Conservation (phyloP, 352 stramenopile genomes). For the Phytophthora ohioensis region DNA sequence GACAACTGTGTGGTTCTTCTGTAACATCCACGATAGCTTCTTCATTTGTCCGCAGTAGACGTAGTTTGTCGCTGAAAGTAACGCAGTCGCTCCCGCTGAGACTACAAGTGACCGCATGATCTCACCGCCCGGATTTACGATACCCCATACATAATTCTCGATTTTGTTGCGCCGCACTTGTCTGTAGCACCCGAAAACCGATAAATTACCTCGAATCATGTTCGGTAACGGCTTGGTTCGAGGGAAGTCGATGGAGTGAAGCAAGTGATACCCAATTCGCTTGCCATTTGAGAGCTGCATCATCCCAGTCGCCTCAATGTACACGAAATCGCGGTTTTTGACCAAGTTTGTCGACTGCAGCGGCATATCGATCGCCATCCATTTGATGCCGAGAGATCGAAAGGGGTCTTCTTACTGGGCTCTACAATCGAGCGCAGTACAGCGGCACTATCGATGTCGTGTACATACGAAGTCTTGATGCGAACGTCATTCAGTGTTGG, state of each 20-base stretch:
- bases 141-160: constrained; percentile 43
- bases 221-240: constrained; percentile 41
- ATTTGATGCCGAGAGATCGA: constrained; percentile 39
- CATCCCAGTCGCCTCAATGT: constrained; percentile 45
- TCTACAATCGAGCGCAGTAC: constrained; percentile 28
- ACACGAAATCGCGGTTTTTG: constrained; percentile 43
- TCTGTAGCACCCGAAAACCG: constrained; percentile 47
- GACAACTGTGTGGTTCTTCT: constrained; percentile 17
- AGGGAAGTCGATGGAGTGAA: constrained; percentile 53
- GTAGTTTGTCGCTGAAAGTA: constrained; percentile 44
- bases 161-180: constrained; percentile 42
- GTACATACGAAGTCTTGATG: constrained; percentile 34
- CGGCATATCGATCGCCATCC: constrained; percentile 37
- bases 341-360: constrained; percentile 8
- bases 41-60: constrained; percentile 64
- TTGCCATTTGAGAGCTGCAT: constrained; percentile 28
- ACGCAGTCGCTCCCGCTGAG: constrained; percentile 27
- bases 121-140: constrained; percentile 33
- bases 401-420: constrained; percentile 37
- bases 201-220: constrained; percentile 47
- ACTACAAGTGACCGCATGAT: constrained; percentile 39
- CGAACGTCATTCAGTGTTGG: constrained; percentile 37
- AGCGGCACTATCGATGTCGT: constrained; percentile 27
- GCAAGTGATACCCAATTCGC: constrained; percentile 43
- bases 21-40: constrained; percentile 56